Base-by-base conservation (phyloP, 2,329 filamentous ascomycete genomes). In the Allantophomopsis lycopodina region DNA sequence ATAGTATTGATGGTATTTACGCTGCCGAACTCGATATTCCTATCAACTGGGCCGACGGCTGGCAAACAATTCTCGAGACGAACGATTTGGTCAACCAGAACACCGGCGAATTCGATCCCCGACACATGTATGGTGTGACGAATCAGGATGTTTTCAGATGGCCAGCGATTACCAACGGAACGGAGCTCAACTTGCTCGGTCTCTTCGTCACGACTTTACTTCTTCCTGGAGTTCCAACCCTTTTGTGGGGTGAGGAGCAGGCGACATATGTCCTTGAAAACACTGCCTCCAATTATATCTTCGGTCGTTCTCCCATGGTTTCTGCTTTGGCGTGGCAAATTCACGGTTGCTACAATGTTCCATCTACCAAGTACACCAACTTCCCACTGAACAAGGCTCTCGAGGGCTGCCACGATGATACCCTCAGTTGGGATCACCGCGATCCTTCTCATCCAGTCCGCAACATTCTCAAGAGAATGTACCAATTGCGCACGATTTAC, bases 71-170 rank as follows among this genome's bases (percentile, higher is more conserved):
- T 55, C 51, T 76, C 6, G 52, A 64, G 39, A 72, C 69, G 2
- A 76, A 79, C 46, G 74, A 79, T 48, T 57, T 78, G 46, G 56
- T 71, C 45, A 79, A 78, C 46, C 62, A 69, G 2, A 71, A 74
- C 49, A 77, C 70, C 2, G 73, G 73, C 23, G 55, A 68, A 39
- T 75, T 76, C 44, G 76, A 80, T 47, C 76, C 76, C 3, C 66
- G 76, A 2, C 75, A 79, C 50, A 68, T 79, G 65, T 79, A 70
- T 49, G 76, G 75, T 37, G 66, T 69, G 2, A 76, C 73, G 6
- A 79, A 79, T 49, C 76, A 80, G 55, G 76, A 80, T 50, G 72
- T 79, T 7, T 73, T 79, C 48, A 64, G 74, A 30, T 79, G 75
- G 75, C 74, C 74, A 7, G 65, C 71, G 8, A 60, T 79, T 17